phyloP scores from a whole-genome alignment of 2,329 filamentous ascomycete species.

The Rutstroemia sp. region DNA sequence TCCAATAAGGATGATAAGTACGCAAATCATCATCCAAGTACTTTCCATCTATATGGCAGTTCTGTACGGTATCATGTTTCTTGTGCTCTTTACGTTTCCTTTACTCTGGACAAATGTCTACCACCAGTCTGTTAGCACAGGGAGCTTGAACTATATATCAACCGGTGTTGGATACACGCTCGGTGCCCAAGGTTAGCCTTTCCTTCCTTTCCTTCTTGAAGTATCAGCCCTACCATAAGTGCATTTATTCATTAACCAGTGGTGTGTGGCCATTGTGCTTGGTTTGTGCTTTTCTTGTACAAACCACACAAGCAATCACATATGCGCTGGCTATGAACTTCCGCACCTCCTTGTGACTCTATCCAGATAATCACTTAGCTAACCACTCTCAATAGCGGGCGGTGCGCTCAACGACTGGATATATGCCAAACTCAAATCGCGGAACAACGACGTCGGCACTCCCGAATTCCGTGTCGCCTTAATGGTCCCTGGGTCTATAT shows the following conservation, averaged over 20 bases:
- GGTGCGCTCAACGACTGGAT: constrained; percentile 39
- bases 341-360: constrained; percentile 21
- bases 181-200: constrained; percentile 23
- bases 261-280: too few relatives aligned
- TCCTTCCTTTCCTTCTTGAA: constrained; percentile 38
- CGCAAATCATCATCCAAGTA: constrained; percentile 44
- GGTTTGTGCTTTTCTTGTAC: too few relatives aligned
- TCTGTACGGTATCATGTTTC: constrained; percentile 45
- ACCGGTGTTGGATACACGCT: constrained; percentile 36
- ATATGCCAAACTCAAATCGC: constrained; percentile 15
- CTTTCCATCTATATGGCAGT: constrained; percentile 43
- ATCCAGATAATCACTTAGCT: constrained; percentile 33
- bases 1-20: constrained; percentile 39
- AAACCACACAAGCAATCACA: too few relatives aligned
- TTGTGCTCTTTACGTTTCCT: constrained; percentile 52
- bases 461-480: constrained; percentile 58
- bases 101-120: constrained; percentile 48
- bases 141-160: constrained; percentile 46
- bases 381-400: constrained; percentile 28
- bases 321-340: too few relatives aligned
- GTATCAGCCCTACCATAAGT: constrained; percentile 31
- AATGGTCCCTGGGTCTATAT: constrained; percentile 43
- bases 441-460: constrained; percentile 15
- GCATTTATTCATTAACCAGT: too few relatives aligned
- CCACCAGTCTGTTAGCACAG: constrained; percentile 44